Percentiles rank a stretch among this genome's conserved stretches.
Conservation (phyloP, 176 grass and related monocot genomes). For the Typha latifolia region DNA sequence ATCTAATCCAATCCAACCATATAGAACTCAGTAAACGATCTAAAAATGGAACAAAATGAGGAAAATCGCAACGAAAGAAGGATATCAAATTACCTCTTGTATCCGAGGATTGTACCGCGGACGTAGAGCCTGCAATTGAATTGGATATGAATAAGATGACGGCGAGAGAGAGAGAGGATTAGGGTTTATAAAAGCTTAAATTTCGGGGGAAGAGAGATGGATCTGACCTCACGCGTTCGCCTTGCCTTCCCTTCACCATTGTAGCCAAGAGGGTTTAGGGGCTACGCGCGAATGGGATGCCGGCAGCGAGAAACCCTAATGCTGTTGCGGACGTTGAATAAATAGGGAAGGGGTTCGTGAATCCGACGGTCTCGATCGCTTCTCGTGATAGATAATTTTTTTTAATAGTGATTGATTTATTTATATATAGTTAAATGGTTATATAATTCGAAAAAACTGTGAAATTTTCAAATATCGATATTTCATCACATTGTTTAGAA, state of each 20-base stretch:
- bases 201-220: background rate
- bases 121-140: conserved; percentile 34
- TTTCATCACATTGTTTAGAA: too few relatives aligned
- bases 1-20: conserved; percentile 23
- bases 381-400: too few relatives aligned
- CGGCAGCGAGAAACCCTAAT: background rate
- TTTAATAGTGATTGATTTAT: too few relatives aligned
- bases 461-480: too few relatives aligned
- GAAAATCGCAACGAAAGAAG: background rate
- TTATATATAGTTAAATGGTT: too few relatives aligned
- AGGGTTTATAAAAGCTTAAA: background rate
- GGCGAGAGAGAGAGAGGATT: background rate
- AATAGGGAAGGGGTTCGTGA: background rate
- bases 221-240: conserved; percentile 33
- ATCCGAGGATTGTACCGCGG: conserved; percentile 59
- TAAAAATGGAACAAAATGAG: background rate
- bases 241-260: conserved; percentile 47
- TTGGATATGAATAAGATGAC: background rate
- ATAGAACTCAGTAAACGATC: background rate
- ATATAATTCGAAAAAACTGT: too few relatives aligned
- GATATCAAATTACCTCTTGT: conserved; percentile 41
- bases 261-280: background rate
- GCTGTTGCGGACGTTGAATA: background rate
- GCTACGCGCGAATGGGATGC: background rate
- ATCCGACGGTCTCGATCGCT: background rate